Base-by-base conservation (phyloP, 768 basidiomycete genomes). In the Tylopilus sp. region DNA sequence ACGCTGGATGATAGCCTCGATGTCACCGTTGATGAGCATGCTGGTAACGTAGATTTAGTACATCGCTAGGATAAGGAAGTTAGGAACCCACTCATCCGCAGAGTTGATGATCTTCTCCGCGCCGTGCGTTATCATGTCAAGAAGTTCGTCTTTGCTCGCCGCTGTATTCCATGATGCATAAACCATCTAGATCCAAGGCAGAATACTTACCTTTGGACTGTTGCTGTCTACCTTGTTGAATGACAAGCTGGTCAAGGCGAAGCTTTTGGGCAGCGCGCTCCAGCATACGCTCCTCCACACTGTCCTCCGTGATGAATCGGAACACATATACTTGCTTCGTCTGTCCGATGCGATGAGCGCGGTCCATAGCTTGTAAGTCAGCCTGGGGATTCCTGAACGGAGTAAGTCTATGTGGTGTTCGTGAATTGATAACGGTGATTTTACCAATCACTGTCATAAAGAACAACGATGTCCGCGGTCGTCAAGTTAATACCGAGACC, bases 101-200 rank as follows among this genome's bases (percentile, higher is more conserved):
- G 85, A 75, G 64, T 87, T 96, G 69, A 98, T 94, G 52, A 99
- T 98, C 71, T 92, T 89, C 68, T 98, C 96, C 0, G 94, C 96
- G 19, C 97, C 96, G 63, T 96, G 93, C 7, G 94, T 87, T 54
- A 99, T 98, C 93, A 98, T 99, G 66, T 98, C 95, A 31, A 98
- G 74, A 14, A 99, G 77, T 53, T 98, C 97, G 44, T 98, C 97
- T 74, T 98, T 98, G 69, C 85, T 90, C 16, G 91, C 87, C 48
- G 90, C 94, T 87, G 62, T n/a, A 45, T 42, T 34, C 49, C 31
- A 40, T 52, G 22, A 59, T 19, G 26, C 30, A 41, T 52, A 13
- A 46, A 28, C 24, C 29, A 54, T 45, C 25, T 6, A 4, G 40
- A 55, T 37, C 45, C 8, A 5, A 16, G 2, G 16, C 9, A 42